phyloP scores from a whole-genome alignment of 129 eudicot species.

The Pseudognaphalium luteoalbum region DNA sequence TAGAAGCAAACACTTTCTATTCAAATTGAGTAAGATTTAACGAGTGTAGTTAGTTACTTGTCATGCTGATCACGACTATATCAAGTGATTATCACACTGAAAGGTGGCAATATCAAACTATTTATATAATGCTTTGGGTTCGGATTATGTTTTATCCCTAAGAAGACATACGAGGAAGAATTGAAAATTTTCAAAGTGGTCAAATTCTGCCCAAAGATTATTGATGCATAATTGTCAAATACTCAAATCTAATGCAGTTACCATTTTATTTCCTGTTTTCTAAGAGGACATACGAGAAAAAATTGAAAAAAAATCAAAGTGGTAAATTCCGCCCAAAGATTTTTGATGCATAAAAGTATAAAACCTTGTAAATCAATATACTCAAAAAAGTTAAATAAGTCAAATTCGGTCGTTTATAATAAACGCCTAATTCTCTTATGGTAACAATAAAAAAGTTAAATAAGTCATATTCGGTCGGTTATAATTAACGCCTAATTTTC shows the following conservation, averaged over 20 bases:
- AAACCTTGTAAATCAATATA: neutral
- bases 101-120: neutral
- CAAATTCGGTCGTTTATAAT: no score
- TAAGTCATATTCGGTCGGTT: no score
- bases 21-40: neutral
- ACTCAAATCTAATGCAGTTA: no score
- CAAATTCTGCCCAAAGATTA: neutral
- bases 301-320: neutral
- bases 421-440: neutral
- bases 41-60: neutral
- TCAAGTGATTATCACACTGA: neutral
- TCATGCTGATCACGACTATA: neutral
- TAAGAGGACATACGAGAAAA: neutral
- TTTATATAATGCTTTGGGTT: neutral
- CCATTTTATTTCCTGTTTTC: no score
- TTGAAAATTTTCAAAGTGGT: neutral
- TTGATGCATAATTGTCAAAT: neutral
- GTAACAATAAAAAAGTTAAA: neutral
- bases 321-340: neutral
- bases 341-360: neutral
- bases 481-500: no score
- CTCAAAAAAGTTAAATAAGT: neutral
- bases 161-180: neutral
- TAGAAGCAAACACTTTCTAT: conserved; percentile 4
- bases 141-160: neutral